These are phyloP conservation scores for Aspergillus sp. DNA, from an alignment of 2,329 filamentous ascomycete species.

Conservation along the genomic window DNA sequence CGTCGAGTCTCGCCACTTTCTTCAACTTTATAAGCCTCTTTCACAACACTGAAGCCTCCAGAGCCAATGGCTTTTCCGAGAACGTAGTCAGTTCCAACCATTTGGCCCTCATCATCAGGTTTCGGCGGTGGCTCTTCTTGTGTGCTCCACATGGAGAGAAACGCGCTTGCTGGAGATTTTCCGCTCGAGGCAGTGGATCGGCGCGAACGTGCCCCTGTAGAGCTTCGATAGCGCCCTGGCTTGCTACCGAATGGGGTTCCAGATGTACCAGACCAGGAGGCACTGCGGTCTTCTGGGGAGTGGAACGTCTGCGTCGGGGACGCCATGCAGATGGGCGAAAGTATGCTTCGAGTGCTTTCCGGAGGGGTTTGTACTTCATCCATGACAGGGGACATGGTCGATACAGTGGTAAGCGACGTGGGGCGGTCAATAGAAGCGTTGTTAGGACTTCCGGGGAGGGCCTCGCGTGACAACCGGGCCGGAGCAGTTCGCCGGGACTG, in stretches of 20 bases:
- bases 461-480: conserved; percentile 25
- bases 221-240: conserved; percentile 34
- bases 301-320: conserved; percentile 38
- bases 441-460: conserved; percentile 22
- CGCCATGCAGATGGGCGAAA: conserved; percentile 40
- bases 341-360: conserved; percentile 32
- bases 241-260: conserved; percentile 37
- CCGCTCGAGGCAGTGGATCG: conserved; percentile 52
- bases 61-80: conserved; percentile 66
- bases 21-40: conserved; percentile 65
- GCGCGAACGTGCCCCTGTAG: conserved; percentile 40
- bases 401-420: conserved; percentile 46
- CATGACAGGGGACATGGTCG: conserved; percentile 41
- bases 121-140: conserved; percentile 45
- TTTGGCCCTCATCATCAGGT: conserved; percentile 67
- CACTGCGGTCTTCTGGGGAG: conserved; percentile 41
- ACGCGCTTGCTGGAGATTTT: conserved; percentile 59
- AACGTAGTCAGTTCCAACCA: conserved; percentile 66
- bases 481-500: conserved; percentile 27
- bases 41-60: conserved; percentile 66
- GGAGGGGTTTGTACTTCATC: conserved; percentile 45
- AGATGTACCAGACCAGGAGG: conserved; percentile 37
- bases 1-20: conserved; percentile 53
- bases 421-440: conserved; percentile 36
- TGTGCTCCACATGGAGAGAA: conserved; percentile 55